A percentile compares a stretch with the other conserved stretches of the same genome.
These are phyloP conservation scores for Psilocybe subaeruginosa DNA, from an alignment of 768 basidiomycete genomes.

Conservation along the genomic window DNA sequence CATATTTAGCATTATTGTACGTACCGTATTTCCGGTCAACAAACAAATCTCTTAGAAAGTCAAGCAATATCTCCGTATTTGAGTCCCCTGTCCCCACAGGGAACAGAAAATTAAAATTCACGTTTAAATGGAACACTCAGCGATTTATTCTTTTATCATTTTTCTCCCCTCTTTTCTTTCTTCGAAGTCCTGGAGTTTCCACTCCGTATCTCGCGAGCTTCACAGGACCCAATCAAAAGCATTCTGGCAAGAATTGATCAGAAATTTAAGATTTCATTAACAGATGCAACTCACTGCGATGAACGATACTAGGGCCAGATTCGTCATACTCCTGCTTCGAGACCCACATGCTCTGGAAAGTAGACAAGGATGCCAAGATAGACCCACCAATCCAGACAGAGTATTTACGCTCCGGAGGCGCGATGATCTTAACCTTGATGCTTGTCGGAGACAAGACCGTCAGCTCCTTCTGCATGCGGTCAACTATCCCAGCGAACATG, in stretches of 20 bases:
- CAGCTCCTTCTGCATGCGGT: constrained; percentile 95
- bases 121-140: no score
- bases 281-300: constrained; percentile 54
- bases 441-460: constrained; percentile 80
- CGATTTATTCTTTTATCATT: no score
- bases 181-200: no score
- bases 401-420: background rate
- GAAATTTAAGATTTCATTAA: background rate
- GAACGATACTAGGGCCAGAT: constrained; percentile 67
- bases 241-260: background rate
- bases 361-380: background rate
- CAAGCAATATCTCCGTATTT: no score
- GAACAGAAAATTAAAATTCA: no score
- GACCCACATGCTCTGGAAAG: background rate
- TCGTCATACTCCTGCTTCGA: background rate
- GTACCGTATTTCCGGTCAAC: no score
- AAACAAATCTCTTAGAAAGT: no score
- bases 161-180: no score
- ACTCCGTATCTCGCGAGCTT: no score
- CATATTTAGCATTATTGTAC: no score
- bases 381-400: background rate
- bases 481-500: constrained; percentile 96
- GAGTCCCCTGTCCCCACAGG: no score
- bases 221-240: background rate
- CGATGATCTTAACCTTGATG: constrained; percentile 88